These are phyloP conservation scores for Tolypocladium capitatum DNA, from an alignment of 2,329 filamentous ascomycete species.

Conservation along the genomic window DNA sequence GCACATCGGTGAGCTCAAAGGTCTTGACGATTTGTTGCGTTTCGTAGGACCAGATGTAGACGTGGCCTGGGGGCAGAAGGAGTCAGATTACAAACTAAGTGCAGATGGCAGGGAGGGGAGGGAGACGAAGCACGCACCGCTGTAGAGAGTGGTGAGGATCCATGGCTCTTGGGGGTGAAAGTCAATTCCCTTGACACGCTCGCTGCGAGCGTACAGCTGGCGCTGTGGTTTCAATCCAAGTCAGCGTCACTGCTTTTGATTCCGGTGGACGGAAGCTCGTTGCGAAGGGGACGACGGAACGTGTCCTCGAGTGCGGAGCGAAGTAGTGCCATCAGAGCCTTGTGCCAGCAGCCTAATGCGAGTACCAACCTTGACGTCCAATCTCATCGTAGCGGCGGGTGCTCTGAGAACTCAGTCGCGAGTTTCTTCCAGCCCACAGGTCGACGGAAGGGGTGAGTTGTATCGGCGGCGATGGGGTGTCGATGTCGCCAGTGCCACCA, in stretches of 20 bases:
- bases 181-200: constrained; percentile 95
- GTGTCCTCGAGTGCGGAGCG: neutral
- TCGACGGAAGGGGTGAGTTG: neutral
- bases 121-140: constrained; percentile 40
- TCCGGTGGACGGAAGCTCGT: neutral
- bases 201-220: constrained; percentile 58
- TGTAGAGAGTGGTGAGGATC: constrained; percentile 93
- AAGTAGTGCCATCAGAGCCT: neutral
- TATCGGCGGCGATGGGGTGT: constrained; percentile 1
- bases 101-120: constrained; percentile 2
- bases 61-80: constrained; percentile 55
- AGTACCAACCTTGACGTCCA: constrained; percentile 27
- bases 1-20: constrained; percentile 96
- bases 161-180: constrained; percentile 96
- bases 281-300: neutral
- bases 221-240: constrained; percentile 16
- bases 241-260: neutral
- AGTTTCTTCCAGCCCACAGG: neutral
- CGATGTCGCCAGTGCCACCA: neutral
- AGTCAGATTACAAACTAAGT: neutral
- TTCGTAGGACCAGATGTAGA: constrained; percentile 98
- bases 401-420: neutral
- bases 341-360: too few relatives aligned
- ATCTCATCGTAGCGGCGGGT: constrained; percentile 21
- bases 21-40: constrained; percentile 96